Evolutionary conservation across 192 early-diverging fungal species (phyloP).

Genomic region (Coemansia sp.): DNA sequence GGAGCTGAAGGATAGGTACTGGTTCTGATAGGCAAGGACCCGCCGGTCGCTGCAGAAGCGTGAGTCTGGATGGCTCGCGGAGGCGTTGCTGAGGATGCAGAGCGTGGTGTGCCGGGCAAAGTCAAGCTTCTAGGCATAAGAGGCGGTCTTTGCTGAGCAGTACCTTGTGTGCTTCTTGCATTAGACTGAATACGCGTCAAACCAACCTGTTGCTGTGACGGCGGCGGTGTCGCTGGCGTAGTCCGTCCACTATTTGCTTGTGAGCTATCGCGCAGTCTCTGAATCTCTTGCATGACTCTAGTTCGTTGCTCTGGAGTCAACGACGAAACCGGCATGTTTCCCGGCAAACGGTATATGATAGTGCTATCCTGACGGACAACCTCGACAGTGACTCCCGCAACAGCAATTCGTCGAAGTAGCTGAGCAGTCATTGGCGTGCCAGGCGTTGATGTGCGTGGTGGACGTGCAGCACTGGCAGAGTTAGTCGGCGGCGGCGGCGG

Average conservation of each 20-base stretch:
- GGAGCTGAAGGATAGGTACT: not conserved
- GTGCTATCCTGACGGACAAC: constrained; percentile 49
- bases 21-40: not conserved
- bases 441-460: not conserved
- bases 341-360: constrained; percentile 50
- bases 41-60: not conserved
- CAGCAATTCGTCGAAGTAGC: constrained; percentile 36
- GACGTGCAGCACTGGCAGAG: not conserved
- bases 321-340: constrained; percentile 54
- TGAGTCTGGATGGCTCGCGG: not conserved
- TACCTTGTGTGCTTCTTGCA: not conserved
- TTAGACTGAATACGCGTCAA: not conserved
- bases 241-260: constrained; percentile 2
- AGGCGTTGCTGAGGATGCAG: not conserved
- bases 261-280: constrained; percentile 35
- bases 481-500: not conserved
- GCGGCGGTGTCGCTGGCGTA: not conserved
- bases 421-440: constrained; percentile 16
- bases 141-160: not conserved
- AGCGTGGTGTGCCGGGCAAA: not conserved
- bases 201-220: not conserved
- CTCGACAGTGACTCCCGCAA: constrained; percentile 50
- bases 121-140: constrained; percentile 6
- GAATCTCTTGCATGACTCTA: constrained; percentile 53
- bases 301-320: constrained; percentile 49